Evolutionary conservation across 352 stramenopile species (phyloP), one percentile per base, ranked within the genome.

Genomic region (Hyphochytrium catenoides): DNA sequence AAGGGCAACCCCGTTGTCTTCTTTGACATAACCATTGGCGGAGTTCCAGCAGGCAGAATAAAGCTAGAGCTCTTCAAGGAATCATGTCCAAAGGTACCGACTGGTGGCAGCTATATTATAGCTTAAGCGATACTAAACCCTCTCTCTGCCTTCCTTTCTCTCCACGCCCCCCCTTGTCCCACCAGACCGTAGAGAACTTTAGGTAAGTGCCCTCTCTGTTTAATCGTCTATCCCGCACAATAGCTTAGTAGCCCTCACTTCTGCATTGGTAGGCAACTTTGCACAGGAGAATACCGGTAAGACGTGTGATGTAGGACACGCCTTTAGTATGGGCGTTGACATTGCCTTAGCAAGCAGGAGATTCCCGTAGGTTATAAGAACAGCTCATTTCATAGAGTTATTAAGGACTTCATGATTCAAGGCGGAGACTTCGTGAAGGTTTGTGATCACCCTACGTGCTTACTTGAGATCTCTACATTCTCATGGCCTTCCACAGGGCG

Each of bases 161-260:
- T n/a, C n/a, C n/a, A n/a, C n/a, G n/a, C n/a, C n/a, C n/a, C n/a
- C n/a, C n/a, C n/a, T n/a, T n/a, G n/a, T n/a, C n/a, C n/a, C n/a
- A n/a, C n/a, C n/a, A n/a, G 59, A 96, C 87, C 14, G 87, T 87
- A 28, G 82, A 95, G 57, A 96, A 96, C 55, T 96, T 95, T 52
- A 60, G 62, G 64, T 74, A 56, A 20, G 43, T 76, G 20, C 11
- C 17, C 32, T 44, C 12, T 12, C 12, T 15, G 15, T 30, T 15
- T 12, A 15, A 15, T 12, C 26, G 26, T 30, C 12, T 30, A 12
- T 12, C 26, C 26, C 12, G 12, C 15, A 12, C 26, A 12, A 12
- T 12, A 12, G 12, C 12, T 30, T 15, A 30, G 12, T 12, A 12
- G 12, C 12, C 15, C 12, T 30, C 12, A 15, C 26, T 12, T 38